These are phyloP conservation scores for Dendrobium huoshanense DNA, from an alignment of 106 monocot genomes.

Conservation along the genomic window DNA sequence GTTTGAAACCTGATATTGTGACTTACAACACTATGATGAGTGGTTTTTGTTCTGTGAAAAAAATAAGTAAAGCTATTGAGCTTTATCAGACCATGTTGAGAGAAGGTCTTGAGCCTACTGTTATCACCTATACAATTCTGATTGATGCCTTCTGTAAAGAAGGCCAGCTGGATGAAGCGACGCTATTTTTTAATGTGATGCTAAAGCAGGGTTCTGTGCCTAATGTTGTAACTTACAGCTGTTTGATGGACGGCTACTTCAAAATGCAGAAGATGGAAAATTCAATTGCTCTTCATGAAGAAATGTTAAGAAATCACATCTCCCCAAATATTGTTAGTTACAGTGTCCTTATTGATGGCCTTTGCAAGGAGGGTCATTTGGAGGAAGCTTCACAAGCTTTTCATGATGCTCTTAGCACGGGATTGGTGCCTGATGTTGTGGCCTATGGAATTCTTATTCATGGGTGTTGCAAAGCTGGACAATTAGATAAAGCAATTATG, in stretches of 20 bases:
- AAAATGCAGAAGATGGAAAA: conserved; percentile 28
- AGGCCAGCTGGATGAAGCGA: conserved; percentile 43
- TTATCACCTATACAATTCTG: conserved; percentile 43
- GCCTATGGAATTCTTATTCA: conserved; percentile 53
- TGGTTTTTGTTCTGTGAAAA: conserved; percentile 21
- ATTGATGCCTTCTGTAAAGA: conserved; percentile 50
- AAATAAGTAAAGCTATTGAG: conserved; percentile 28
- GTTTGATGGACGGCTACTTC: conserved; percentile 42
- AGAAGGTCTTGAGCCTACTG: conserved; percentile 29
- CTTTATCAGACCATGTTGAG: conserved; percentile 17
- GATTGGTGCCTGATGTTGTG: conserved; percentile 60
- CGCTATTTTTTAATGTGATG: conserved; percentile 35
- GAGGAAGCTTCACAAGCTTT: conserved; percentile 39
- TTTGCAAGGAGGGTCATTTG: conserved; percentile 41
- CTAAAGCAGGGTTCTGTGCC: conserved; percentile 23
- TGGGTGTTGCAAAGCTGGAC: conserved; percentile 30
- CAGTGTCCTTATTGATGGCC: conserved; percentile 43
- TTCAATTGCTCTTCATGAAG: conserved; percentile 48
- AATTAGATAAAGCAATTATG: conserved; percentile 32
- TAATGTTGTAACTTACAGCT: conserved; percentile 48
- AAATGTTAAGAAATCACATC: conserved; percentile 35
- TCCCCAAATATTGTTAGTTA: conserved; percentile 49
- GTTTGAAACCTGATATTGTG: conserved; percentile 32
- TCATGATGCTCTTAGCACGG: conserved; percentile 27
- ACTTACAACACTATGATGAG: conserved; percentile 47